Evolutionary conservation across 2,329 filamentous ascomycete genomes (phyloP).

Genomic region (Colletotrichum karsti): DNA sequence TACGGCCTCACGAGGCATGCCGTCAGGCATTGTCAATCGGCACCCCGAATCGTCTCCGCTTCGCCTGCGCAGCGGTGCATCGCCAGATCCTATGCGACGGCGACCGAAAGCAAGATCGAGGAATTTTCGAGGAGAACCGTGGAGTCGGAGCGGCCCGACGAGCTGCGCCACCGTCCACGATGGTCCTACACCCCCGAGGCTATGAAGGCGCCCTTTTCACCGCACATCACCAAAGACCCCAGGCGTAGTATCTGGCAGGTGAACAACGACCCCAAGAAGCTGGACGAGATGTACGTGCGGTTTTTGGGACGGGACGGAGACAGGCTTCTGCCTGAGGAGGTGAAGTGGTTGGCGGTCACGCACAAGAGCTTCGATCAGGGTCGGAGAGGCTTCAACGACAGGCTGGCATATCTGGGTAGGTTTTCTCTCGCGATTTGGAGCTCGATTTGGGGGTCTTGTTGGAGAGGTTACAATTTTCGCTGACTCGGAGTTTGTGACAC

Average conservation of each 20-base stretch:
- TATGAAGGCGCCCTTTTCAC: constrained; percentile 76
- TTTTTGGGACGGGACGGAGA: constrained; percentile 80
- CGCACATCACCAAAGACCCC: constrained; percentile 64
- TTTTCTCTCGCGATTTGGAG: background rate
- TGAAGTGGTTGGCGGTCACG: constrained; percentile 96
- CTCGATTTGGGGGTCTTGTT: background rate
- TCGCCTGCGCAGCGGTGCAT: constrained; percentile 13
- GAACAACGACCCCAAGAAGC: constrained; percentile 77
- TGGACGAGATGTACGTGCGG: constrained; percentile 81
- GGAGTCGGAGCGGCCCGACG: constrained; percentile 18
- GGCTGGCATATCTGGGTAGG: constrained; percentile 87
- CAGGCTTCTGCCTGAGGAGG: constrained; percentile 82
- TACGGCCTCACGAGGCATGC: constrained; percentile 27
- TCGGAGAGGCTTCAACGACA: constrained; percentile 91
- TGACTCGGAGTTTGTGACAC: constrained; percentile 20
- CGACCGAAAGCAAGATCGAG: constrained; percentile 16
- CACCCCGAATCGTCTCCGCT: constrained; percentile 7
- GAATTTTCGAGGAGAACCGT: constrained; percentile 12
- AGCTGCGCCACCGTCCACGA: constrained; percentile 54
- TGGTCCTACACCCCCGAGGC: constrained; percentile 76
- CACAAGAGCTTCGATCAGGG: constrained; percentile 99
- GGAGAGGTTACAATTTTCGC: background rate
- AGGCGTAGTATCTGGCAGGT: constrained; percentile 67
- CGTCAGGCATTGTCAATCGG: constrained; percentile 25
- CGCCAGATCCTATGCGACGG: constrained; percentile 25